Conservation (phyloP, 257 asterid genomes). For the Solanum lycopersicoides region DNA sequence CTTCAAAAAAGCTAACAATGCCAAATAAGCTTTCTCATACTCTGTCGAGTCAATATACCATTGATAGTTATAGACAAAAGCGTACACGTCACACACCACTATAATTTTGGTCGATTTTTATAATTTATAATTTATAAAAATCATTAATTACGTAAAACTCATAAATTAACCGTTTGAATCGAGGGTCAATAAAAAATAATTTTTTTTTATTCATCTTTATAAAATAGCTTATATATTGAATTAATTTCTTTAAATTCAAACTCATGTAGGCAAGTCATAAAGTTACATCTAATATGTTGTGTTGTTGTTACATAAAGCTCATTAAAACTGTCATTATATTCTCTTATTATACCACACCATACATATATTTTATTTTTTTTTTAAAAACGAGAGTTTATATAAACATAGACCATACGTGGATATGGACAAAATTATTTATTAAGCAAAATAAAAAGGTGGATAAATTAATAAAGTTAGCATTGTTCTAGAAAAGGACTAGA, state of each 20-base stretch:
- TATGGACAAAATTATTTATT: not conserved
- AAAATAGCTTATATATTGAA: not conserved
- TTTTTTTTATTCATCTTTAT: not conserved
- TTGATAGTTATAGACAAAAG: conserved; percentile 46
- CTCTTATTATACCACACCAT: not conserved
- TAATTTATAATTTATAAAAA: not conserved
- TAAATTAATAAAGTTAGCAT: not conserved
- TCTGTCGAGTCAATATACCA: conserved; percentile 40
- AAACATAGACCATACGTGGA: not conserved
- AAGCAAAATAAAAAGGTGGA: not conserved
- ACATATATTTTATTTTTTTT: too few species aligned
- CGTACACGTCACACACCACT: conserved; percentile 28
- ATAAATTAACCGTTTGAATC: not conserved
- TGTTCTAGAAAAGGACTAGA: not conserved
- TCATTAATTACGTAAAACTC: not conserved
- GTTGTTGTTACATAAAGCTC: not conserved
- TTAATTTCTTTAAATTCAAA: not conserved
- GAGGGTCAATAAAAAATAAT: not conserved
- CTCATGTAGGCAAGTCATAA: too few species aligned
- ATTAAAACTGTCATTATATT: not conserved
- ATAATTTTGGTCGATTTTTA: not conserved
- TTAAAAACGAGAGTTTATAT: not conserved
- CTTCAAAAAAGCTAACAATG: conserved; percentile 14
- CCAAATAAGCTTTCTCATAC: conserved; percentile 18
- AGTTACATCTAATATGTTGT: too few species aligned